Conservation (phyloP, 257 asterid genomes). For the Solanum etuberosum region DNA sequence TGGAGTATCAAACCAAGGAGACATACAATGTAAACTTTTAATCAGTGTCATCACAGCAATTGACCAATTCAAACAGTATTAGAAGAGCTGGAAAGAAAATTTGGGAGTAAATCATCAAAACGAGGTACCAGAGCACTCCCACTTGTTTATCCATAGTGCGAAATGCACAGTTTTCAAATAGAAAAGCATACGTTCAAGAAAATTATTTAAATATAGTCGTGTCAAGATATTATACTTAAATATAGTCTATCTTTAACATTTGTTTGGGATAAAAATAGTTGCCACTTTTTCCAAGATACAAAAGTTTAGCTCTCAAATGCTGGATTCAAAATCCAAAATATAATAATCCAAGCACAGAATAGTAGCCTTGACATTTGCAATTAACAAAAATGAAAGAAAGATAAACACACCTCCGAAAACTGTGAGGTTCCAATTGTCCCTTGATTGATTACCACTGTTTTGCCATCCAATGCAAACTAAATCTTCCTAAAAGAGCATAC, state of each 20-base stretch:
- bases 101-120: not conserved
- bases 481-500: constrained; percentile 48
- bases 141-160: not conserved
- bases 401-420: constrained; percentile 70
- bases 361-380: not conserved
- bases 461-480: constrained; percentile 94
- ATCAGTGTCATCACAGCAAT: not conserved
- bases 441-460: constrained; percentile 63
- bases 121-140: not conserved
- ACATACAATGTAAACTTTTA: not conserved
- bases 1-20: not conserved
- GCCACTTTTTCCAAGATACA: not conserved
- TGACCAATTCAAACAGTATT: not conserved
- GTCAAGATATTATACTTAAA: not conserved
- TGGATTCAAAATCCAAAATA: not conserved
- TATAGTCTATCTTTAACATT: not conserved
- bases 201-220: not conserved
- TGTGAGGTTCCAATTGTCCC: constrained; percentile 62
- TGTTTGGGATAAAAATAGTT: not conserved
- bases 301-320: not conserved
- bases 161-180: not conserved
- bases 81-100: not conserved
- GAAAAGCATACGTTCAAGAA: not conserved
- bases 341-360: not conserved
- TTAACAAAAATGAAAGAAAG: not conserved